Percentiles rank a stretch among this genome's conserved stretches.
phyloP scores from a whole-genome alignment of 768 basidiomycete species.

The Phylloporus scabripes region DNA sequence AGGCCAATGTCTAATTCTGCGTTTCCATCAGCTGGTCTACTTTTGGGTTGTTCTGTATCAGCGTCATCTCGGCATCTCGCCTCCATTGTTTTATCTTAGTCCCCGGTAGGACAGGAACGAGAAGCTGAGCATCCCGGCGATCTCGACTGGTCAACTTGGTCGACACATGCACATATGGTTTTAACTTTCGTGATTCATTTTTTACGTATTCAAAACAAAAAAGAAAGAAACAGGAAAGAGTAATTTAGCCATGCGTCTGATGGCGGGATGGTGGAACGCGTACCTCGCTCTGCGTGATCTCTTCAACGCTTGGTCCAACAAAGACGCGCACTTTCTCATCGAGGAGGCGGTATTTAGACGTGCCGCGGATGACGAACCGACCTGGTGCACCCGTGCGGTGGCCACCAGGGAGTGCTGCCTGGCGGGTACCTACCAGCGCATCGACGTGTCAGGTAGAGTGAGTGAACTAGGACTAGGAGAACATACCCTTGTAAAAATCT shows the following conservation, averaged over 20 bases:
- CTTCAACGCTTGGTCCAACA: constrained; percentile 69
- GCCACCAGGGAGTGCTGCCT: constrained; percentile 77
- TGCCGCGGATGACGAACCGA: constrained; percentile 71
- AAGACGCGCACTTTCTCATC: constrained; percentile 82
- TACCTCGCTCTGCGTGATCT: constrained; percentile 54
- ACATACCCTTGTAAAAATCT: constrained; percentile 92
- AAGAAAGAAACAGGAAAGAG: background rate
- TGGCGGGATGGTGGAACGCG: constrained; percentile 20
- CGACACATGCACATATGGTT: constrained; percentile 25
- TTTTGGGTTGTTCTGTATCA: background rate
- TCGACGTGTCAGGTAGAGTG: background rate
- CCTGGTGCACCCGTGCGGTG: constrained; percentile 87
- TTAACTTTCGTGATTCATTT: constrained; percentile 14
- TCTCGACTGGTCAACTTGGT: constrained; percentile 20
- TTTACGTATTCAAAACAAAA: background rate
- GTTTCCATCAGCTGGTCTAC: background rate
- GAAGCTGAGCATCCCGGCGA: constrained; percentile 23
- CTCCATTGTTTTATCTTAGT: constrained; percentile 25
- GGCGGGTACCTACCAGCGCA: constrained; percentile 59
- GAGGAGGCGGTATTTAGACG: constrained; percentile 73
- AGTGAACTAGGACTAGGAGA: background rate
- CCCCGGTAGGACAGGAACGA: constrained; percentile 22
- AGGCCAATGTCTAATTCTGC: background rate
- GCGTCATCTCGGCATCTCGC: constrained; percentile 12
- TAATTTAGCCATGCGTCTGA: background rate